phyloP scores from a whole-genome alignment of 106 monocot species.

The Platanthera guangdongensis region DNA sequence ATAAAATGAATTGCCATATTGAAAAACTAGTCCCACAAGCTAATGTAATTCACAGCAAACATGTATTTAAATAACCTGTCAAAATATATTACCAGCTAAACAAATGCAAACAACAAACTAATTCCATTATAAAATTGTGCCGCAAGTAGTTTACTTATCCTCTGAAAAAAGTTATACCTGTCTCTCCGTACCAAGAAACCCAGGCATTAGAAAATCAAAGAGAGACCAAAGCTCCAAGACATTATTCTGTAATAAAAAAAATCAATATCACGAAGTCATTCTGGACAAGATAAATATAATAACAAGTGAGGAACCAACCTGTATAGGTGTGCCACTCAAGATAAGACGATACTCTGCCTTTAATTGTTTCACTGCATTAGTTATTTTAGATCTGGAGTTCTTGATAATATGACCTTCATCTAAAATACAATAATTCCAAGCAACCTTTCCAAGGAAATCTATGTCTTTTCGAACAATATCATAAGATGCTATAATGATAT shows the following conservation, averaged over 20 bases:
- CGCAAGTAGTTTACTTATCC: not conserved
- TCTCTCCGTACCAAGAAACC: conserved; percentile 94
- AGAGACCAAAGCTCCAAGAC: conserved; percentile 99
- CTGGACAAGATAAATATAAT: not conserved
- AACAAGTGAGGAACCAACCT: conserved; percentile 31
- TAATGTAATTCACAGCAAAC: not conserved
- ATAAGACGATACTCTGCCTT: conserved; percentile 95
- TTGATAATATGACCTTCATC: conserved; percentile 99
- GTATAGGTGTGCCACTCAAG: conserved; percentile 96
- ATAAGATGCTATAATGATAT: conserved; percentile 93
- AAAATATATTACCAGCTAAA: not conserved
- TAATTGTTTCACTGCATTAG: conserved; percentile 76
- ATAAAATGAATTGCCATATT: not conserved
- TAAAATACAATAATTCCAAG: conserved; percentile 94
- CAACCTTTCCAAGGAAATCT: conserved; percentile 61
- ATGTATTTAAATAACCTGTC: not conserved
- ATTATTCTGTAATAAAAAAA: conserved; percentile 71
- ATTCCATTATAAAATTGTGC: not conserved
- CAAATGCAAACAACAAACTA: not conserved
- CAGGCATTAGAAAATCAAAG: conserved; percentile 98
- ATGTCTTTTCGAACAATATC: conserved; percentile 96
- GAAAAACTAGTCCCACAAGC: not conserved
- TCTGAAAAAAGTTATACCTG: conserved; percentile 42
- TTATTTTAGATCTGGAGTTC: conserved; percentile 90
- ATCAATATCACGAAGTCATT: not conserved